Base-by-base conservation (phyloP, 257 asterid species). In the Thymus quinquecostatus region DNA sequence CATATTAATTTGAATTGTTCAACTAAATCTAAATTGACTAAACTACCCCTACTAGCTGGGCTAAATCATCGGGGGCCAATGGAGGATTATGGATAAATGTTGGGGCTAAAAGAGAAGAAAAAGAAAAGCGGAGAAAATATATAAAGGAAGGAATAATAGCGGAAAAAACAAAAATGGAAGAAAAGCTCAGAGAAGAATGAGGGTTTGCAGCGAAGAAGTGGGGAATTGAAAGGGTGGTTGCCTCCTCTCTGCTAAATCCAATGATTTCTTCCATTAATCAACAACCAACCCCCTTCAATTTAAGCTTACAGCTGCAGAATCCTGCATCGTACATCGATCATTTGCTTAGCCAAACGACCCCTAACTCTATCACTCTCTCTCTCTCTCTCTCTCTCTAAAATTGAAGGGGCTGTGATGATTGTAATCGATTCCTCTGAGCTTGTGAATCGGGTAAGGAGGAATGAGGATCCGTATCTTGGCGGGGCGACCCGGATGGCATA, bases 401-500 rank as follows among this genome's bases (percentile, higher is more conserved):
- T 6, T 5, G 57, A 64, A 30, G 68, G 6, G 72, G 76, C 66
- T 60, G 72, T 47, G 75, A 69, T 69, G 69, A 45, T 64, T 14
- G 10, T 40, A 29, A 1, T 74, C 6, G 30, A 10, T 56, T 21
- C 69, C 36, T 50, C 69, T 71, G 69, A 60, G 76, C 56, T 50
- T 10, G 13, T 45, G 11, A 8, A 32, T 54, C 38, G 47, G 63
- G 68, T 50, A 10, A 47, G 3, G 34, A 60, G 75, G 33, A 1
- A 10, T 21, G 28, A 29, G 47, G 64, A 44, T 61, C 73, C 73
- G 78, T 74, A 73, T 66, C 78, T 66, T 74, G 78, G 78, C 73
- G 43, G 73, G 78, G 78, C 78, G 69, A 74, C 63, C 78, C 78
- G 73, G 78, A 66, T 74, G 73, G 73, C 59, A 60, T 57, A 44